Evolutionary conservation across 768 basidiomycete genomes (phyloP), one percentile per base, ranked within the genome.

Genomic region (Boletus edulis): DNA sequence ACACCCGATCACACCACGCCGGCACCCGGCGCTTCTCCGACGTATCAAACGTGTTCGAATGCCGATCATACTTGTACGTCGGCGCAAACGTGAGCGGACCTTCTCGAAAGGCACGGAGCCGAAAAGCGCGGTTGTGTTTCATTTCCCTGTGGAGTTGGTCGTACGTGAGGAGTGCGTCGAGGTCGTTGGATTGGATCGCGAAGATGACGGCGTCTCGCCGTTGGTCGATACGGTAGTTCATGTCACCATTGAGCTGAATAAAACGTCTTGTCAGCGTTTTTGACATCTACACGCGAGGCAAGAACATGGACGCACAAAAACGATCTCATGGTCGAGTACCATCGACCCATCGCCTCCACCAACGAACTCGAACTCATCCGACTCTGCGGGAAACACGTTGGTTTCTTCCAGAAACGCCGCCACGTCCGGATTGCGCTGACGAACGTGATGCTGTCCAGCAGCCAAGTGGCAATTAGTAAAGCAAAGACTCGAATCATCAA

Each of bases 151-250:
- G 73, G 2, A 99, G 83, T 65, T 99, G 94, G 72, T 99, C 96
- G 67, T 95, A 86, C 17, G 75, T 63, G 22, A 87, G 70, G 9
- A 99, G 81, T 34, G 73, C 74, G 3, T 78, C 72, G 18, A 85
- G 72, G 46, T 96, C 88, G 34, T 82, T 81, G 0, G 83, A 74
- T n/a, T 83, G 76, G 49, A 95, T 78, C 31, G 85, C 81, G 0
- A 85, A 73, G 45, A 93, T 73, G 61, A 95, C 91, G 34, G 82
- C 78, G 22, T 98, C 95, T 24, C 96, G 81, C 2, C 94, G 85
- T 63, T 90, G 86, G 71, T 98, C 95, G 61, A 98, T 95, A 42
- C 96, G 93, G 67, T 98, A 99, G 73, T 99, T 99, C 74, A 99
- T 80, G 71, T 98, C 96, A 0, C 96, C 96, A 56, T 87, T 92